Evolutionary conservation across 2,329 filamentous ascomycete genomes (phyloP).

Genomic region (Claviceps pusilla): DNA sequence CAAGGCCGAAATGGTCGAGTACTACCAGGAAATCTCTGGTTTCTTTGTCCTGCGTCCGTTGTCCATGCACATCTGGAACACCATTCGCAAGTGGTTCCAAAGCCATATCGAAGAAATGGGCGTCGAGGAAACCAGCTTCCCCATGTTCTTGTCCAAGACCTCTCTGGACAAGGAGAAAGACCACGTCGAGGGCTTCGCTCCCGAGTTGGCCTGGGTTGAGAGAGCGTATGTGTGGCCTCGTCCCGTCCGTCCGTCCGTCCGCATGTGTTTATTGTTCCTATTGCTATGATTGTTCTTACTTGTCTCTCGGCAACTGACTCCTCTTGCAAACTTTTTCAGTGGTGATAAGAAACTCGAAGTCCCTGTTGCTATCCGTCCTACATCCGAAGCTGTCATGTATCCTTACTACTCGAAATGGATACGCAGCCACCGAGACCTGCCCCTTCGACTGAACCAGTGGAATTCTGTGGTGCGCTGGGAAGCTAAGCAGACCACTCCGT

Average conservation of each 20-base stretch:
- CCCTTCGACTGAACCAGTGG: conserved; percentile 92
- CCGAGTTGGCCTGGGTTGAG: conserved; percentile 79
- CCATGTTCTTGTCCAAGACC: conserved; percentile 85
- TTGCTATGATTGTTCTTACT: too few species aligned
- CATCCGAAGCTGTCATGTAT: conserved; percentile 76
- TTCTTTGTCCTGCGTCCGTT: conserved; percentile 81
- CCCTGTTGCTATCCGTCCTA: conserved; percentile 52
- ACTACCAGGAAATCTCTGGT: conserved; percentile 85
- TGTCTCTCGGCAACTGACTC: not conserved
- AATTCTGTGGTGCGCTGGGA: conserved; percentile 90
- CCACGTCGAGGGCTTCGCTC: conserved; percentile 96
- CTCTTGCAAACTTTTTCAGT: conserved; percentile 37
- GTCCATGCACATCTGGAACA: conserved; percentile 52
- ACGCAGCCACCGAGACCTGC: conserved; percentile 85
- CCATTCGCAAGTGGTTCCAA: conserved; percentile 52
- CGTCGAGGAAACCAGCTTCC: conserved; percentile 92
- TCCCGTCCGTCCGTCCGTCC: too few species aligned
- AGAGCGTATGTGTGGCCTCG: conserved; percentile 44
- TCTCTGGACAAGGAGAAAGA: conserved; percentile 82
- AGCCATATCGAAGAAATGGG: conserved; percentile 75
- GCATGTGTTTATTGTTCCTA: too few species aligned
- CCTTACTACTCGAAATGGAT: conserved; percentile 96
- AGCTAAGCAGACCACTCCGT: conserved; percentile 80
- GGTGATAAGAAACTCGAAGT: conserved; percentile 87
- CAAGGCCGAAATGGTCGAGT: conserved; percentile 95